These are phyloP conservation scores for Psilocybe cubensis DNA, from an alignment of 768 basidiomycete species.

Conservation along the genomic window DNA sequence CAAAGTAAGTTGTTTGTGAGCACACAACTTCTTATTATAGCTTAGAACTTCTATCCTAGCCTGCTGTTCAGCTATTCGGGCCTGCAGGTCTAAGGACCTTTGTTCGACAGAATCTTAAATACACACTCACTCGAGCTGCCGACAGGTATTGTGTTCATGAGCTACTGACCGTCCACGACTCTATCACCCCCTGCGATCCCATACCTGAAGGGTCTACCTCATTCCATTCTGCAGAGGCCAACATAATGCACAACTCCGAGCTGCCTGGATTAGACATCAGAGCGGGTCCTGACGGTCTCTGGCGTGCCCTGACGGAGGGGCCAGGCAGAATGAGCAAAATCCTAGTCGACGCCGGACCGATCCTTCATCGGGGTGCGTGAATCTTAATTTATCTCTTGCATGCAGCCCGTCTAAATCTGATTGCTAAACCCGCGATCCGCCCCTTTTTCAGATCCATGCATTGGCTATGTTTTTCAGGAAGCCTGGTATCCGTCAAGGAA, in stretches of 20 bases:
- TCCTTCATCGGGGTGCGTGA: conserved; percentile 72
- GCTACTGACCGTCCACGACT: conserved; percentile 61
- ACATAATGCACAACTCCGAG: conserved; percentile 67
- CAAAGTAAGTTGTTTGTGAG: conserved; percentile 18
- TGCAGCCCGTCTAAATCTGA: neutral
- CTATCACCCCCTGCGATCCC: conserved; percentile 51
- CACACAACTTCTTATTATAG: conserved; percentile 2
- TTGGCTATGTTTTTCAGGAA: conserved; percentile 80
- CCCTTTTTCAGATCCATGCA: conserved; percentile 60
- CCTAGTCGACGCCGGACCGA: conserved; percentile 74
- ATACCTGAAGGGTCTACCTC: conserved; percentile 16
- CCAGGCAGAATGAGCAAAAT: conserved; percentile 45
- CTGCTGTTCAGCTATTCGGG: conserved; percentile 74
- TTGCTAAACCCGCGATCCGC: too few species aligned
- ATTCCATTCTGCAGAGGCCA: conserved; percentile 25
- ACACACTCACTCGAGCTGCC: conserved; percentile 64
- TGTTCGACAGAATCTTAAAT: conserved; percentile 68
- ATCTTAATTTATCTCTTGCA: conserved; percentile 30
- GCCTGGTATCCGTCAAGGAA: conserved; percentile 52
- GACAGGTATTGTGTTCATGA: conserved; percentile 81
- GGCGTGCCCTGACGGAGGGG: conserved; percentile 55
- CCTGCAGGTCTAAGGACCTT: conserved; percentile 79
- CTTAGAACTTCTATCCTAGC: conserved; percentile 33
- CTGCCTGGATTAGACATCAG: conserved; percentile 61
- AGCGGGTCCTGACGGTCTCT: conserved; percentile 59